A percentile compares a stretch with the other conserved stretches of the same genome.
phyloP scores from a whole-genome alignment of 2,329 filamentous ascomycete genomes.

The Kalmusia sp. region DNA sequence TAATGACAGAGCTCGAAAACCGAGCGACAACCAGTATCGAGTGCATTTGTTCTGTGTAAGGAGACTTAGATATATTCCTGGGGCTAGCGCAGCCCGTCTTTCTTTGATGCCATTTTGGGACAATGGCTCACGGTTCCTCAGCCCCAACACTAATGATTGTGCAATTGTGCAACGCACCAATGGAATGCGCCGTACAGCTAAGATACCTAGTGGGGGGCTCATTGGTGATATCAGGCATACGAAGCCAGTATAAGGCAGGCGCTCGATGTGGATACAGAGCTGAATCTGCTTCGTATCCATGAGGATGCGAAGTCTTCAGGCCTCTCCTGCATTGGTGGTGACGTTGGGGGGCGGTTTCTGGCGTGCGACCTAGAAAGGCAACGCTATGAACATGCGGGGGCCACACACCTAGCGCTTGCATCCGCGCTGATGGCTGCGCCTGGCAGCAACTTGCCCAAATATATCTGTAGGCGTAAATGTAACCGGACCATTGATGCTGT shows the following conservation, averaged over 20 bases:
- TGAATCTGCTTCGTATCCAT: neutral
- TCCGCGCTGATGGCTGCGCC: neutral
- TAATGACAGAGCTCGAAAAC: too few relatives aligned
- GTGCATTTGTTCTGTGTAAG: neutral
- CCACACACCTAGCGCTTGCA: neutral
- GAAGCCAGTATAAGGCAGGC: neutral
- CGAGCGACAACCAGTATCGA: too few relatives aligned
- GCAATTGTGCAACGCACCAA: constrained; percentile 13
- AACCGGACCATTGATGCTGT: neutral
- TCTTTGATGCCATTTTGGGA: constrained; percentile 14
- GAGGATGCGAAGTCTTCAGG: neutral
- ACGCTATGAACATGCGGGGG: constrained; percentile 4
- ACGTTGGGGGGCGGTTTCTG: neutral
- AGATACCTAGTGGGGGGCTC: neutral
- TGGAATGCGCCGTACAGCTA: constrained; percentile 1
- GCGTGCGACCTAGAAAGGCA: neutral
- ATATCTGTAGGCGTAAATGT: neutral
- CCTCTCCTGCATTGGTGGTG: neutral
- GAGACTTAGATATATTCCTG: neutral
- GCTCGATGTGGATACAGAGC: neutral
- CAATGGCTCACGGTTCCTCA: constrained; percentile 16
- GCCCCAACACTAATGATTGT: constrained; percentile 11
- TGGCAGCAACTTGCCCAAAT: constrained; percentile 1
- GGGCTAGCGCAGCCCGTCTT: neutral
- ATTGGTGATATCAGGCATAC: neutral